Percentiles rank a stretch among this genome's conserved stretches.
These are phyloP conservation scores for Penicillium palitans DNA, from an alignment of 2,329 filamentous ascomycete species.

Conservation along the genomic window DNA sequence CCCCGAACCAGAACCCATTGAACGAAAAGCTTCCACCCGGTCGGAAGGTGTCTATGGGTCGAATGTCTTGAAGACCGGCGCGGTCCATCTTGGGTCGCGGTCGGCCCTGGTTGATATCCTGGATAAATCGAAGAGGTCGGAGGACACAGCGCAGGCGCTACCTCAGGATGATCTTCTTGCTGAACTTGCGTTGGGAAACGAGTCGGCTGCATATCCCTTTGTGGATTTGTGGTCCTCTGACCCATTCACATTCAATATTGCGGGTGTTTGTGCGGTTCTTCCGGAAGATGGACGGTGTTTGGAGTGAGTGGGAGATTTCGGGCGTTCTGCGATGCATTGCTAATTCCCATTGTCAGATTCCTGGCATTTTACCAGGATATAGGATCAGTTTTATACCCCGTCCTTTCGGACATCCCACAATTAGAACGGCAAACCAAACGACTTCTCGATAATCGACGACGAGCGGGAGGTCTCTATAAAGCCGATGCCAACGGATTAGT, in stretches of 20 bases:
- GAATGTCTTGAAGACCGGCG: slow-evolving; percentile 48
- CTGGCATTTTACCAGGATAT: slow-evolving; percentile 57
- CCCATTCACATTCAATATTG: slow-evolving; percentile 55
- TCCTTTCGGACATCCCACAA: slow-evolving; percentile 52
- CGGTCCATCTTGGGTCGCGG: slow-evolving; percentile 58
- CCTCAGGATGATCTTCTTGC: slow-evolving; percentile 60
- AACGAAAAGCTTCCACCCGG: slow-evolving; percentile 21
- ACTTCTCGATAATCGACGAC: slow-evolving; percentile 53
- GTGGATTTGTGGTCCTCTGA: slow-evolving; percentile 64
- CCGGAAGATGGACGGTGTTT: slow-evolving; percentile 56
- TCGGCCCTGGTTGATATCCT: slow-evolving; percentile 60
- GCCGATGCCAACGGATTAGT: slow-evolving; percentile 50
- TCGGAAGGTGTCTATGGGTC: slow-evolving; percentile 33
- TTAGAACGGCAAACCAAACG: slow-evolving; percentile 54
- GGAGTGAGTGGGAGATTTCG: slow-evolving; percentile 22
- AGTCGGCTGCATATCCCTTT: slow-evolving; percentile 61
- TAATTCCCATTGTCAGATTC: slow-evolving; percentile 40
- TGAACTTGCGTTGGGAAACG: slow-evolving; percentile 60
- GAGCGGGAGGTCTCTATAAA: slow-evolving; percentile 44
- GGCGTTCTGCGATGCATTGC: slow-evolving; percentile 4
- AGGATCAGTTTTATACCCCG: slow-evolving; percentile 59
- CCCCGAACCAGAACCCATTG: slow-evolving; percentile 13
- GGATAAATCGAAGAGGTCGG: slow-evolving; percentile 45
- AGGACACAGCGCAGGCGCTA: slow-evolving; percentile 49
- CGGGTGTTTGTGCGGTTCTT: slow-evolving; percentile 56